Percentiles rank a stretch among this genome's conserved stretches.
Conservation (phyloP, 495 filamentous ascomycete species). For the Trichoderma asperelloides region DNA sequence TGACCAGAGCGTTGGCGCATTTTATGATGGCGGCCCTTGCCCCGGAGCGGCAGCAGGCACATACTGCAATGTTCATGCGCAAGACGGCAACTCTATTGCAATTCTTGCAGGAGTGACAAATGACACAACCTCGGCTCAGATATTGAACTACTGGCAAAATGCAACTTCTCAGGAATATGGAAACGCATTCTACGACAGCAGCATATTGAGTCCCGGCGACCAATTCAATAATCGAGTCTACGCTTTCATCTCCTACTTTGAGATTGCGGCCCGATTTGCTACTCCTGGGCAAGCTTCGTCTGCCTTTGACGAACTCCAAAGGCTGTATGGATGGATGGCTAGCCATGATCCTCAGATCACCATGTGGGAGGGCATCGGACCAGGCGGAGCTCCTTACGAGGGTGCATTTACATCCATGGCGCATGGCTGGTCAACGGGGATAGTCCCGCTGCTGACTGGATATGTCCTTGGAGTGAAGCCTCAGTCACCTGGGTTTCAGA, state of each 20-base stretch:
- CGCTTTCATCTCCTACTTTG: conserved; percentile 43
- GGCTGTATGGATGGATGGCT: conserved; percentile 39
- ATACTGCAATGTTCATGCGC: conserved; percentile 29
- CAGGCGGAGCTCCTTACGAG: conserved; percentile 28
- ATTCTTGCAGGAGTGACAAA: conserved; percentile 31
- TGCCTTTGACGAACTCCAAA: conserved; percentile 32
- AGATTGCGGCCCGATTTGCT: conserved; percentile 34
- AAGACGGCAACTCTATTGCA: conserved; percentile 38
- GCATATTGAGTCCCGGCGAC: conserved; percentile 19
- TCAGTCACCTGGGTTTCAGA: conserved; percentile 26
- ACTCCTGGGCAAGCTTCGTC: conserved; percentile 19
- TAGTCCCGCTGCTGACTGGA: conserved; percentile 27
- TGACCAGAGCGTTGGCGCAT: conserved; percentile 29
- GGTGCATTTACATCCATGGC: conserved; percentile 29
- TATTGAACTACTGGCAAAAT: conserved; percentile 26
- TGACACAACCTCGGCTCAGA: conserved; percentile 18
- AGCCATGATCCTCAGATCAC: conserved; percentile 34
- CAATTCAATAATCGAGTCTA: conserved; percentile 37
- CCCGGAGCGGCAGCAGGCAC: conserved; percentile 6
- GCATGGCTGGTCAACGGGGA: conserved; percentile 35
- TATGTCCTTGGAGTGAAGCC: conserved; percentile 36
- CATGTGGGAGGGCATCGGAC: conserved; percentile 35
- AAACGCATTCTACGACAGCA: conserved; percentile 39
- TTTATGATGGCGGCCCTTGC: conserved; percentile 24
- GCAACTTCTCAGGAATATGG: conserved; percentile 28